Evolutionary conservation across 768 basidiomycete species (phyloP), one percentile per base, ranked within the genome.

Genomic region (Pleurotus tuoliensis): DNA sequence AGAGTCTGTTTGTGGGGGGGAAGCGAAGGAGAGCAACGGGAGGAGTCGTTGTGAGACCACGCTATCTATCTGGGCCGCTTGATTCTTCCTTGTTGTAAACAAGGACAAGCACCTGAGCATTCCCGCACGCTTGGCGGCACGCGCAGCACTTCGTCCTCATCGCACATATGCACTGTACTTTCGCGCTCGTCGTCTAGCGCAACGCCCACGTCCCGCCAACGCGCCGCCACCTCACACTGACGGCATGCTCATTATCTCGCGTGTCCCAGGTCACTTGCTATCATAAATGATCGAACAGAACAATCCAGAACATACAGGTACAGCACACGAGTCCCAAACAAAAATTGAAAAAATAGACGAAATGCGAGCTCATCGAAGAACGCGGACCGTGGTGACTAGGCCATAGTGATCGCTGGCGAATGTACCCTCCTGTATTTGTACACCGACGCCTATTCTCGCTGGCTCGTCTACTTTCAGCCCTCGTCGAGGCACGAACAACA

Each of bases 321-420:
- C 15, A 55, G 16, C n/a, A 16, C 20, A 5, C 41, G 20, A 44
- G 13, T 16, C 41, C 41, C 40, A 8, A n/a, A 11, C n/a, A n/a
- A n/a, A n/a, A n/a, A n/a, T n/a, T n/a, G n/a, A 40, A 13, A 5
- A 48, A 7, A 48, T 15, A 48, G 4, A 48, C 43, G 20, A 16
- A 22, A 44, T 16, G 7, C 24, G n/a, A 41, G 20, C 11, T 55
- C 54, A 55, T 47, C 45, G 41, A 30, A 46, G 13, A 34, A 46
- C 37, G 16, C 25, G 54, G 9, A 61, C 38, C 13, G 47, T 58
- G 24, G 60, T 58, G 25, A 68, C 61, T 53, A 91, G 69, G 3
- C 87, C 89, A 66, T 72, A 84, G 59, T 91, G 89, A 62, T 91
- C 89, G 61, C 85, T 88, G 16, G 79, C 75, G 3, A 67, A 39